Evolutionary conservation across 2,329 filamentous ascomycete genomes (phyloP), one percentile per base, ranked within the genome.

Genomic region (Ceratocystis huliohia): DNA sequence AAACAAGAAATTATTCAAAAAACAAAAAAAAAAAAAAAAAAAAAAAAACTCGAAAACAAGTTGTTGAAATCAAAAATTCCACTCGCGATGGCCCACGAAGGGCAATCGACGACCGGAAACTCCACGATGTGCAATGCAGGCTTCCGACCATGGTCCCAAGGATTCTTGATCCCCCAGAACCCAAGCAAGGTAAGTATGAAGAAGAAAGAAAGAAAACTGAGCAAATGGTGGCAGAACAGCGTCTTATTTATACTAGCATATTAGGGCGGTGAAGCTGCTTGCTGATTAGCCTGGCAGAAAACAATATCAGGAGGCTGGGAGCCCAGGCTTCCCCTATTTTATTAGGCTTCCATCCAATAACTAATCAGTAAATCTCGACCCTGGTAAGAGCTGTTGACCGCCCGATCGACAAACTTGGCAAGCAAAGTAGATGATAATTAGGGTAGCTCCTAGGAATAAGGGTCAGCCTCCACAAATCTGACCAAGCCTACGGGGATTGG

Each of bases 151-250:
- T 68, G 66, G 66, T 68, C 61, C 57, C 63, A 63, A 68, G 66
- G 64, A 46, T 68, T 68, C 48, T 59, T 68, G 66, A 68, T 68
- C 66, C 64, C 66, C 66, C 66, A 57, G 59, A 65, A 68, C 66
- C 66, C 66, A 68, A 68, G 66, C 66, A 68, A 68, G 66, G 66
- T 68, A 68, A 68, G 66, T 68, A 68, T 68, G 66, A 65, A 65
- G 50, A 68, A 65, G 46, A 68, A 65, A 68, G 28, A 41, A 37
- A 63, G 44, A 25, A 30, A 65, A 68, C 50, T 37, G 45, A 65
- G 30, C 7, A 68, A 65, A 65, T n/a, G 46, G 15, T 6, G 63
- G 66, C 25, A 57, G 63, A 57, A 15, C 28, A 28, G 46, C 4
- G 1, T 17, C 28, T 17, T 65, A 65, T 68, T 68, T 68, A 68